Evolutionary conservation across 257 asterid species (phyloP).

Genomic region (Linaria vulgaris): DNA sequence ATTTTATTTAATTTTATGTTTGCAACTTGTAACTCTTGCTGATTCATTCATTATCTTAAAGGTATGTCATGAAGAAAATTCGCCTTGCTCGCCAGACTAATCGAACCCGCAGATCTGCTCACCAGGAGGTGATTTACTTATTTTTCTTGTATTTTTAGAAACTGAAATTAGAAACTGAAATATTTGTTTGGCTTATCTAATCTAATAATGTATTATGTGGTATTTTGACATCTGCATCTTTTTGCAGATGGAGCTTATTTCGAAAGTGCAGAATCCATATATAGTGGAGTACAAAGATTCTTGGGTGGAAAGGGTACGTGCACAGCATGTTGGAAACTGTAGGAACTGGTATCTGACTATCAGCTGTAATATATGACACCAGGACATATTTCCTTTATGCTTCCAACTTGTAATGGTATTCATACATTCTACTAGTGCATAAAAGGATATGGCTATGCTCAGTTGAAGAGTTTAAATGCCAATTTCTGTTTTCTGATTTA

Average conservation of each 20-base stretch:
- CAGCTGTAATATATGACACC: neutral
- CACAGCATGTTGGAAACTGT: neutral
- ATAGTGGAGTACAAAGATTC: conserved; percentile 98
- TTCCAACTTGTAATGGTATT: conserved; percentile 11
- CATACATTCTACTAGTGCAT: neutral
- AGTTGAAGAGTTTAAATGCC: conserved; percentile 1
- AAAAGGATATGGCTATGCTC: neutral
- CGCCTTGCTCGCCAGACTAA: conserved; percentile 99
- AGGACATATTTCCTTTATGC: conserved; percentile 11
- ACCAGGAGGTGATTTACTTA: conserved; percentile 73
- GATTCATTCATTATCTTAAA: conserved; percentile 29
- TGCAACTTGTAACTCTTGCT: conserved; percentile 11
- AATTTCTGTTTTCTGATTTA: neutral
- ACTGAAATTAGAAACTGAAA: neutral
- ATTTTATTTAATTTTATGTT: no score
- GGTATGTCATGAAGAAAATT: conserved; percentile 96
- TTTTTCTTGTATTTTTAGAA: conserved; percentile 3
- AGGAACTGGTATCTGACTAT: no score
- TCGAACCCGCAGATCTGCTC: conserved; percentile 98
- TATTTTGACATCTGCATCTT: conserved; percentile 18
- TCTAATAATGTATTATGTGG: conserved; percentile 9
- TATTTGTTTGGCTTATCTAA: conserved; percentile 1
- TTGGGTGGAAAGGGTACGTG: conserved; percentile 96
- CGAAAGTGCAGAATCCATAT: conserved; percentile 72
- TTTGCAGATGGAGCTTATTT: conserved; percentile 95